A percentile compares a stretch with the other conserved stretches of the same genome.
These are phyloP conservation scores for Amylocarpus encephaloides DNA, from an alignment of 2,329 filamentous ascomycete genomes.

Conservation along the genomic window DNA sequence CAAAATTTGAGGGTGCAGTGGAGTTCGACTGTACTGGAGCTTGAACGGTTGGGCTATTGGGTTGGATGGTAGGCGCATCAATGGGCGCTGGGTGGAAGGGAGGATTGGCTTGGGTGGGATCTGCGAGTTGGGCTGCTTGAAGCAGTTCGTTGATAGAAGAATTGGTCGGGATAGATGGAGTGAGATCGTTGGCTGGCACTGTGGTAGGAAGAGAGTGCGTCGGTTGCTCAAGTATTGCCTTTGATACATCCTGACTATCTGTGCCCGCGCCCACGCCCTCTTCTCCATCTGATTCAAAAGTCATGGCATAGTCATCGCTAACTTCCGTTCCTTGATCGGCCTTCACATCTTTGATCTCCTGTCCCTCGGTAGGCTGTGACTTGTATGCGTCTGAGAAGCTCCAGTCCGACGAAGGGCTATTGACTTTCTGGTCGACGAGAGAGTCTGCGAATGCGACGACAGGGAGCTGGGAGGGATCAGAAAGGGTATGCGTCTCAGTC, in stretches of 20 bases:
- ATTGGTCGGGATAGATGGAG: slow-evolving; percentile 14
- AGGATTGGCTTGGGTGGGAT: slow-evolving; percentile 21
- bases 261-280: slow-evolving; percentile 20
- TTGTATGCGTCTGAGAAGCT: slow-evolving; percentile 33
- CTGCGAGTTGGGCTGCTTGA: slow-evolving; percentile 9
- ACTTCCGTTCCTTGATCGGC: slow-evolving; percentile 22
- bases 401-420: slow-evolving; percentile 20
- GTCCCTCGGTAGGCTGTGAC: slow-evolving; percentile 22
- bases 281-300: slow-evolving; percentile 33
- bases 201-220: slow-evolving; percentile 21
- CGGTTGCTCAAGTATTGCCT: slow-evolving; percentile 26
- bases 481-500: slow-evolving; percentile 44
- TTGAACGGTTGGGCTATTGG: slow-evolving; percentile 18
- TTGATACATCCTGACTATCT: slow-evolving; percentile 31
- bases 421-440: background rate
- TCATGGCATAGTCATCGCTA: slow-evolving; percentile 34
- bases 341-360: slow-evolving; percentile 14
- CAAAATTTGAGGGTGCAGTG: slow-evolving; percentile 20
- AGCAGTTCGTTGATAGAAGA: slow-evolving; percentile 15
- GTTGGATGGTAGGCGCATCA: slow-evolving; percentile 11
- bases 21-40: slow-evolving; percentile 16
- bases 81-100: slow-evolving; percentile 9
- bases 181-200: slow-evolving; percentile 19
- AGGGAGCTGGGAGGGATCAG: background rate
- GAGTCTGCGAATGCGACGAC: background rate